Percentiles rank a stretch among this genome's conserved stretches.
Evolutionary conservation across 2,329 filamentous ascomycete species (phyloP).

Genomic region (Fusarium avenaceum): DNA sequence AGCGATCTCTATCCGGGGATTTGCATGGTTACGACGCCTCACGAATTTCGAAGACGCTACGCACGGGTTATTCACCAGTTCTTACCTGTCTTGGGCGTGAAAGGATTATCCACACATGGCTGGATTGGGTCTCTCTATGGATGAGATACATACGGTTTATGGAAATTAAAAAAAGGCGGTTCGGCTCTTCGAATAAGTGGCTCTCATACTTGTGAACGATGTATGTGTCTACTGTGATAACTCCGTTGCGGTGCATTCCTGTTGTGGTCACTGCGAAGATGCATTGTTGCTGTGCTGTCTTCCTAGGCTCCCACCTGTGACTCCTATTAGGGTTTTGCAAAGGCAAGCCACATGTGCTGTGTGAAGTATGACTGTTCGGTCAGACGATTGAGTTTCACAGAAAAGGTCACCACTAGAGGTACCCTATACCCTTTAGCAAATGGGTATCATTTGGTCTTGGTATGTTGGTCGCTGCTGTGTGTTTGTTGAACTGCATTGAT

Average conservation of each 20-base stretch:
- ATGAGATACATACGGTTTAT: constrained; percentile 49
- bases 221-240: background rate
- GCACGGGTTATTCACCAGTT: constrained; percentile 52
- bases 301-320: background rate
- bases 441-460: background rate
- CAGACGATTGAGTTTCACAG: background rate
- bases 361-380: constrained; percentile 13
- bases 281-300: background rate
- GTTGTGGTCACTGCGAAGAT: background rate
- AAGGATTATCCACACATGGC: constrained; percentile 40
- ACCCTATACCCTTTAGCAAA: background rate
- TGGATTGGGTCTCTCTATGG: constrained; percentile 49
- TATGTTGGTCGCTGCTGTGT: background rate
- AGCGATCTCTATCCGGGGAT: constrained; percentile 56
- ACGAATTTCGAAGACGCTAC: constrained; percentile 54
- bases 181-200: constrained; percentile 43
- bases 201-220: background rate
- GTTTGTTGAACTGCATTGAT: background rate
- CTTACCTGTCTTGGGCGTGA: constrained; percentile 51
- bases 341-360: background rate
- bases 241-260: background rate
- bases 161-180: constrained; percentile 49
- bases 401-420: background rate
- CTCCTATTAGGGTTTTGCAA: constrained; percentile 21
- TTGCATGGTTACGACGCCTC: constrained; percentile 51